Evolutionary conservation across 1,139 yeast genomes (phyloP), one percentile per base, ranked within the genome.

Genomic region (Martiniozyma asiatica): DNA sequence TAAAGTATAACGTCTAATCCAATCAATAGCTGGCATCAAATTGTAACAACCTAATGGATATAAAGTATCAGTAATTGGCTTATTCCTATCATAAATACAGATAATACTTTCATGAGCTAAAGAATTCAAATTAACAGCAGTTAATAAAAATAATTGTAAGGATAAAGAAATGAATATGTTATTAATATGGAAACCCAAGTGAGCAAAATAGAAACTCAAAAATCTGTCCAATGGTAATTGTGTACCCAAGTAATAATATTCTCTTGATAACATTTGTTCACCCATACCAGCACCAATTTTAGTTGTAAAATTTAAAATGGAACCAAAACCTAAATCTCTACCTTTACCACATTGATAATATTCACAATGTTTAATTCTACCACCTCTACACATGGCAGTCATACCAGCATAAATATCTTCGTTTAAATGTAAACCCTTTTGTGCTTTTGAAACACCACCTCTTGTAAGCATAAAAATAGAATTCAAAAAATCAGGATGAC

Each of bases 261-360:
- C 98, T 66, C 98, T 81, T 35, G 96, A 85, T 54, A 89, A 68
- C 92, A 89, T 87, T 63, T 89, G 98, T 63, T 89, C 98, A 63
- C 98, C 98, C 98, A 89, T 89, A 80, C 98, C 98, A 51, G 97
- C 94, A 68, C 98, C 98, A 75, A 89, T 89, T 70, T 89, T 89
- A 38, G 98, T 89, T 22, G 97, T 89, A 75, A 89, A 89, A 63
- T 89, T 89, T 68, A 89, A 73, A 70, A 89, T 85, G 24, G 98
- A 87, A 41, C 96, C 96, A 60, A 89, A 89, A 64, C 98, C 98
- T 65, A 89, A 74, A 77, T 89, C 98, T 76, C 98, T 85, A 63
- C 98, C 98, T 63, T 89, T 89, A 79, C 98, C 98, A 74, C 98
- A 89, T 63, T 89, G 98, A 63, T 82, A 89, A 65, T 87, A 89